phyloP scores from a whole-genome alignment of 2,329 filamentous ascomycete species.

The Lecanosticta acicola region DNA sequence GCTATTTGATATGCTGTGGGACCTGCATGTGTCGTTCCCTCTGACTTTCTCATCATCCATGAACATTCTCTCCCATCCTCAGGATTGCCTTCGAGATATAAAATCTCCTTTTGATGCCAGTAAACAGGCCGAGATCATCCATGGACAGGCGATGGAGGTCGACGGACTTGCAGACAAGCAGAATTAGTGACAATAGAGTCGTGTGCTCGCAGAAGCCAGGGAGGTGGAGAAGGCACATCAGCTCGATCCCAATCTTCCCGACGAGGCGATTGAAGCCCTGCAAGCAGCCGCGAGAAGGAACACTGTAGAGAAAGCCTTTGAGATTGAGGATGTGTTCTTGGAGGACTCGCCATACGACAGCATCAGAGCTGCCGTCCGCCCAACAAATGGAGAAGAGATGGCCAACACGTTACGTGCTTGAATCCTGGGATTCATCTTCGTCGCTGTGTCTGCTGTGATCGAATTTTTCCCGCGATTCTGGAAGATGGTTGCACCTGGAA shows the following conservation, averaged over 20 bases:
- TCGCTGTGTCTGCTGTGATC: constrained; percentile 37
- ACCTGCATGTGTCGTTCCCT: no score
- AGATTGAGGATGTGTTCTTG: constrained; percentile 12
- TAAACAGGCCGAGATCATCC: background rate
- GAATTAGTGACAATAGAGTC: constrained; percentile 6
- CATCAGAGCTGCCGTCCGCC: constrained; percentile 42
- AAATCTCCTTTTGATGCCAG: background rate
- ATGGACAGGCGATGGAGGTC: constrained; percentile 1
- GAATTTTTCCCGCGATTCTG: constrained; percentile 84
- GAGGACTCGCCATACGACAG: constrained; percentile 18
- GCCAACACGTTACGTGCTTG: constrained; percentile 40
- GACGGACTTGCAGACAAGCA: background rate
- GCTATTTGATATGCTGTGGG: no score
- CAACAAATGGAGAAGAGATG: constrained; percentile 39
- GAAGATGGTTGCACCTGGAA: constrained; percentile 58
- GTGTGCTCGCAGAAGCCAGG: constrained; percentile 13
- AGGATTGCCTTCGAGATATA: no score
- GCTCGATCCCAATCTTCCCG: constrained; percentile 17
- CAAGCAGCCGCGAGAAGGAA: constrained; percentile 12
- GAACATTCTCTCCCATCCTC: no score
- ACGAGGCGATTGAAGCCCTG: constrained; percentile 14
- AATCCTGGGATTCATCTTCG: constrained; percentile 42
- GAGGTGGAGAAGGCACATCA: constrained; percentile 13
- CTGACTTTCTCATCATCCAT: no score
- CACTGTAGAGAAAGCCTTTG: constrained; percentile 10